These are phyloP conservation scores for Quercus alba DNA, from an alignment of 306 rosid species.

Conservation along the genomic window DNA sequence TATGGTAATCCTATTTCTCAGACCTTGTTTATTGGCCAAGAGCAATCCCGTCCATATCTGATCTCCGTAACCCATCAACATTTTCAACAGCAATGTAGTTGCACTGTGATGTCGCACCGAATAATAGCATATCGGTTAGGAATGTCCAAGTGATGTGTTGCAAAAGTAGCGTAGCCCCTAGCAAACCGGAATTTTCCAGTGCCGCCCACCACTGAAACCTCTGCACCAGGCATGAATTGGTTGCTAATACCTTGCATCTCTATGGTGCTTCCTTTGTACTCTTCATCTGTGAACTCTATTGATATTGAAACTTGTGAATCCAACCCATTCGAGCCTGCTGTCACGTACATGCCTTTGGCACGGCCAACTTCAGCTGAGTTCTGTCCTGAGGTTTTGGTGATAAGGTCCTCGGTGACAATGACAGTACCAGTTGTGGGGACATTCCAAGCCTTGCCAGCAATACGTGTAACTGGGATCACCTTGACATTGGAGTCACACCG, in stretches of 20 bases:
- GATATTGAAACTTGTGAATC: constrained; percentile 7
- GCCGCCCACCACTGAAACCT: neutral
- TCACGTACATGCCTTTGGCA: constrained; percentile 16
- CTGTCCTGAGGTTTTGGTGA: constrained; percentile 4
- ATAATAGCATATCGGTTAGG: neutral
- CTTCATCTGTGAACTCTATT: constrained; percentile 20
- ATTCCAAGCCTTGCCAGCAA: constrained; percentile 15
- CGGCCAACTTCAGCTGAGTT: constrained; percentile 10
- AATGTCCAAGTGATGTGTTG: neutral
- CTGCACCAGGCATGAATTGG: neutral
- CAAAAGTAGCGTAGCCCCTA: neutral
- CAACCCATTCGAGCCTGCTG: constrained; percentile 11
- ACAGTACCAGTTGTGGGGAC: constrained; percentile 15
- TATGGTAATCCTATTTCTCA: too few species aligned
- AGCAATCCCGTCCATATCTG: too few species aligned
- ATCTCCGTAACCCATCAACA: too few species aligned
- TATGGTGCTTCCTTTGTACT: constrained; percentile 11
- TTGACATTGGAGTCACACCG: constrained; percentile 2
- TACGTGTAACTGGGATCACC: constrained; percentile 11
- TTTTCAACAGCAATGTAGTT: too few species aligned
- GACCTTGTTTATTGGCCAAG: too few species aligned
- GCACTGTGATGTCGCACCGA: neutral
- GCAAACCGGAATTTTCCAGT: constrained; percentile 11
- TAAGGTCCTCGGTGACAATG: constrained; percentile 7
- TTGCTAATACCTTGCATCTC: constrained; percentile 20